phyloP scores from a whole-genome alignment of 306 rosid genomes.

The Inga leiocalycina region DNA sequence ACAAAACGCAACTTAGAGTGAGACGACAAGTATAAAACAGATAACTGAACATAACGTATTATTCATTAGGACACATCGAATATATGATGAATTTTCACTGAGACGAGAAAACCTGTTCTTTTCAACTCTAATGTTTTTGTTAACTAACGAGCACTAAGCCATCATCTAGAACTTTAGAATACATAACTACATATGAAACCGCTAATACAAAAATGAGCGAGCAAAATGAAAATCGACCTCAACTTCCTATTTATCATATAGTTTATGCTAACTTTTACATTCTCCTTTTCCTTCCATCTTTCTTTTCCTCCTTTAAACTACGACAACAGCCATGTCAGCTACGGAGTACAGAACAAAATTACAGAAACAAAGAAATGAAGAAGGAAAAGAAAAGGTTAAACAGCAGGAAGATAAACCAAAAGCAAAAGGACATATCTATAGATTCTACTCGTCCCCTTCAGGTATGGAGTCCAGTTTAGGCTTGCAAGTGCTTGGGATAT shows the following conservation, averaged over 20 bases:
- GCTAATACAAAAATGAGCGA: slow-evolving; percentile 9
- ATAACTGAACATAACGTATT: not conserved
- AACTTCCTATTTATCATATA: not conserved
- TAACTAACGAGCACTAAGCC: slow-evolving; percentile 10
- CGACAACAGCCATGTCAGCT: not conserved
- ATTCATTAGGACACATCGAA: not conserved
- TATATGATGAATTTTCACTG: not conserved
- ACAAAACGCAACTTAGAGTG: not conserved
- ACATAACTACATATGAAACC: not conserved
- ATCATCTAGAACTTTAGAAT: not conserved
- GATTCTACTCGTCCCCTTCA: slow-evolving; percentile 52
- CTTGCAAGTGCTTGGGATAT: slow-evolving; percentile 39
- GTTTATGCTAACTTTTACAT: not conserved
- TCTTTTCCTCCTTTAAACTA: slow-evolving; percentile 4
- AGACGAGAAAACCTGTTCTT: not conserved
- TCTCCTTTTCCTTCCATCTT: slow-evolving; percentile 21
- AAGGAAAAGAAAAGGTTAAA: slow-evolving; percentile 25
- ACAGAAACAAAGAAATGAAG: slow-evolving; percentile 29
- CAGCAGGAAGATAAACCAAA: not conserved
- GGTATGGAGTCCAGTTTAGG: slow-evolving; percentile 66
- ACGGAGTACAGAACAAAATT: not conserved
- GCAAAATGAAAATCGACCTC: slow-evolving; percentile 6
- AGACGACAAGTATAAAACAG: not conserved
- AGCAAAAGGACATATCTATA: not conserved
- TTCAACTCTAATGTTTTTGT: not conserved